Evolutionary conservation across 2,329 filamentous ascomycete genomes (phyloP), one percentile per base, ranked within the genome.

Genomic region (Botrytis porri): DNA sequence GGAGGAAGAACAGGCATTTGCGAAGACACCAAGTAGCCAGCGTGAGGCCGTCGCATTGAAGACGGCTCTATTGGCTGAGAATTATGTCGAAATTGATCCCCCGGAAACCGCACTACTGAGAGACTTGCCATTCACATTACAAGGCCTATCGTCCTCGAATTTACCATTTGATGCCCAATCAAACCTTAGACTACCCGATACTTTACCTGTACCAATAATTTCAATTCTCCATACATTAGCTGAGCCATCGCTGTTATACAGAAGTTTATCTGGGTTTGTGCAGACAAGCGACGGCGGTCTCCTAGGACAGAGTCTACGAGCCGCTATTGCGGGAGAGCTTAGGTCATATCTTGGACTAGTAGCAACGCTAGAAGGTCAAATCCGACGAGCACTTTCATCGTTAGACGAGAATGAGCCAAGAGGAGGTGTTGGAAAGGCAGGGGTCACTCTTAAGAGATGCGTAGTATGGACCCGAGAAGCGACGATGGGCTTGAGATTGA

Each of bases 401-500:
- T 84, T 96, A n/a, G 89, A 93, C 75, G 89, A 92, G 69, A 84
- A 85, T 2, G 88, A 88, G 6, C 89, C 92, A 3, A 87, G 90
- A 64, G 88, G 88, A 62, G 91, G 92, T 2, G 89, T 97, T 70
- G 92, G 93, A 9, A 96, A 95, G 78, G 91, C 93, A 0, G 94
- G 95, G 2, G 95, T 99, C 22, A 99, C 96, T 0, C 84, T 99
- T 69, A 98, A 98, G 82, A 88, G 96, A 80, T 98, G 95, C 78
- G 92, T 99, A 4, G 92, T 99, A 37, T 99, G 97, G 97, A 98
- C 95, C 14, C 89, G 95, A 77, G 97, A 99, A 82, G 94, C 96
- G 10, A 99, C 96, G 1, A 97, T 98, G 91, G 96, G 95, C 0
- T 83, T 99, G 77, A 90, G 96, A 25, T 85, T 99, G 72, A 95